Base-by-base conservation (phyloP, 2,329 filamentous ascomycete species). In the Ophiostoma piceae region DNA sequence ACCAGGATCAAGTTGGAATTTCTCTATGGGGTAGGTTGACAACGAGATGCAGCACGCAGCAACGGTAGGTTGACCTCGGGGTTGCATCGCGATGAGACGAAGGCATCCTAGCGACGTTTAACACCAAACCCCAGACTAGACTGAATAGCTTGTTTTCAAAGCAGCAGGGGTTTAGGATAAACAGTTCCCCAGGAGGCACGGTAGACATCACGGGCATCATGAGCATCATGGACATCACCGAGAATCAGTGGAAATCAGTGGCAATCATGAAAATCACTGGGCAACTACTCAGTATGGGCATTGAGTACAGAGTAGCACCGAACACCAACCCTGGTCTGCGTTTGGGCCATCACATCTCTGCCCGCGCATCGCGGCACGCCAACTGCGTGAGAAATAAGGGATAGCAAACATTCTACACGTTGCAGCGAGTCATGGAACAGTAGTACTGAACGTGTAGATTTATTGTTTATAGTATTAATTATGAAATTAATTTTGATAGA, bases 51-150 rank as follows among this genome's bases (percentile, higher is more conserved):
- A 37, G 22, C 26, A 26, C 16, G 57, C 57, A 32, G 22, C 9
- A 41, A 14, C 39, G 11, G 39, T 41, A 41, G 8, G 26, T 35
- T 35, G 60, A 35, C 6, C 26, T 35, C 14, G 5, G 32, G 14
- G 60, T 64, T 64, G 60, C 60, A 64, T 64, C 29, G 60, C 29
- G 29, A 64, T 64, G 29, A 64, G 60, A 64, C 60, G 60, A 64
- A 39, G 51, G 19, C 32, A 37, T n/a, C 26, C 60, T 35, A 64
- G 60, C 35, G 8, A 64, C 6, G 60, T 64, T 57, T 11, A 64
- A 37, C 60, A 64, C 29, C 60, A 37, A 64, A 32, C 29, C 60
- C 60, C 39, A 14, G 39, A 41, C 39, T 41, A 64, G 29, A 64
- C 60, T n/a, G 51, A 37, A 8, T 37, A 64, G 60, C 60, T 37